Percentiles rank a stretch among this genome's conserved stretches.
Conservation (phyloP, 148 eudicot genomes). For the Rhododendron vialii region DNA sequence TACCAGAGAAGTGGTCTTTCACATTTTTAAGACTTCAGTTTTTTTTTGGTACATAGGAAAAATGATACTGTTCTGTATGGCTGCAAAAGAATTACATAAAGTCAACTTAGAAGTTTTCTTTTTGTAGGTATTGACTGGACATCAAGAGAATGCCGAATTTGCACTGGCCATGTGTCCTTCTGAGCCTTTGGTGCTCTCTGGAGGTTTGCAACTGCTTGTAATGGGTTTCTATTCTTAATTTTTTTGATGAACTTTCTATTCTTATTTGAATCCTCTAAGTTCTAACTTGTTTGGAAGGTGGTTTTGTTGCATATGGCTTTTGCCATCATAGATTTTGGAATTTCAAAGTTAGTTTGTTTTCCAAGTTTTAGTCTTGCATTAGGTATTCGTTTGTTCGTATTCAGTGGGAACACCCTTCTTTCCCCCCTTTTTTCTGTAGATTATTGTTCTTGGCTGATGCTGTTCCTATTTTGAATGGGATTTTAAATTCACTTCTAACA, state of each 20-base stretch:
- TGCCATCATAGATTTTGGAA: neutral
- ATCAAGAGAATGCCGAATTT: constrained; percentile 93
- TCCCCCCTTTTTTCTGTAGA: neutral
- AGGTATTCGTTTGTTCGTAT: neutral
- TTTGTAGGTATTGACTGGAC: constrained; percentile 78
- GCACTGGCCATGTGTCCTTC: constrained; percentile 90
- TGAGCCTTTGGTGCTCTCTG: constrained; percentile 93
- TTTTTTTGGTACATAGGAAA: neutral
- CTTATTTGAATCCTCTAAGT: neutral
- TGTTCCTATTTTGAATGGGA: neutral
- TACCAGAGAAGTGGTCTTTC: neutral
- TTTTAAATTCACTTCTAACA: neutral
- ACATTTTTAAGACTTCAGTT: neutral
- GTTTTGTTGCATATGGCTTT: neutral
- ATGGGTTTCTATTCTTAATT: neutral
- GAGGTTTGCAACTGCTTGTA: constrained; percentile 47
- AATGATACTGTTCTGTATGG: neutral
- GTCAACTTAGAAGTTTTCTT: neutral
- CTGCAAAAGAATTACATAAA: neutral
- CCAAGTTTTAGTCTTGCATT: neutral
- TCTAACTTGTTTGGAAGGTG: neutral
- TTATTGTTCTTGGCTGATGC: neutral
- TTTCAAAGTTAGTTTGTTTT: neutral
- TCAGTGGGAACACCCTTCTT: neutral
- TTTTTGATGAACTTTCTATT: neutral